Base-by-base conservation (phyloP, 306 rosid genomes). In the Luffa acutangula region DNA sequence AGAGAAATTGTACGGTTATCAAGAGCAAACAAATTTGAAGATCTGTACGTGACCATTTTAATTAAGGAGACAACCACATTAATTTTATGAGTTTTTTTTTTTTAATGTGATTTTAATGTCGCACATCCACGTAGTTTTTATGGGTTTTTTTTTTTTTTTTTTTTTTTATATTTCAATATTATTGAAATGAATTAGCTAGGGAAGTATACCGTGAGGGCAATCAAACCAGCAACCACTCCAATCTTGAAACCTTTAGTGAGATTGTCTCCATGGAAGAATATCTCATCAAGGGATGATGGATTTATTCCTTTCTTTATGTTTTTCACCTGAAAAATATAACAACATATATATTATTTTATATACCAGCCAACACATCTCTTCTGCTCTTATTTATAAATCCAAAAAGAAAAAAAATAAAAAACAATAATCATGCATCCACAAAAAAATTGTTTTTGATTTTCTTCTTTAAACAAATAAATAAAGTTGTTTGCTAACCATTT, bases 171-270 rank as follows among this genome's bases (percentile, higher is more conserved):
- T n/a, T n/a, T n/a, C n/a, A n/a, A n/a, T n/a, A n/a, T n/a, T n/a
- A n/a, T n/a, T 25, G 31, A 52, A 52, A 42, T 4, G 3, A 69
- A 70, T 20, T 17, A n/a, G n/a, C n/a, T 1, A 70, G 33, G 34
- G 11, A 54, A 25, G 20, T 17, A 53, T 87, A 94, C 98, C 67
- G 97, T 92, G 20, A 95, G 89, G 4, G 91, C 98, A 33, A 95
- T 49, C 79, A 95, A 75, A 14, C 95, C 97, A 4, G 90, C 62
- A 18, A 92, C 71, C 31, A 85, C 81, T 56, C 98, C 98, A 25
- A 95, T 83, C 87, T 80, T 82, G 63, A 92, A 37, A 63, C 93
- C 97, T 33, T 91, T 81, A 6, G 49, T 42, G 1, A 95, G 41
- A 74, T 87, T 79, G 13, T 87, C 76, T 79, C 98, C 97, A 73